Percentiles rank a stretch among this genome's conserved stretches.
Conservation (phyloP, 257 asterid genomes). For the Solanum paucissectum region DNA sequence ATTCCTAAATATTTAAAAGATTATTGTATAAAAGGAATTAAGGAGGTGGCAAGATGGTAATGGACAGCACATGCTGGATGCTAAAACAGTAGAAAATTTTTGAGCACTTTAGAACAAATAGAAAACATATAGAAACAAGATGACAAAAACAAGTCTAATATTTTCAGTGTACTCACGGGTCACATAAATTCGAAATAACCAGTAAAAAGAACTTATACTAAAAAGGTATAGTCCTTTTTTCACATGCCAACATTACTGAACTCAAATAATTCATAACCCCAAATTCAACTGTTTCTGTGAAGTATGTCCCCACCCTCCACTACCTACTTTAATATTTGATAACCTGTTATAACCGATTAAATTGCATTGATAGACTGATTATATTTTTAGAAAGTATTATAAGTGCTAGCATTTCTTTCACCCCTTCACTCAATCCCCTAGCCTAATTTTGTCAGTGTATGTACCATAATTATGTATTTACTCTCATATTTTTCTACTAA, state of each 20-base stretch:
- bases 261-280: conserved; percentile 19
- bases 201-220: conserved; percentile 11
- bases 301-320: conserved; percentile 7
- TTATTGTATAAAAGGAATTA: background rate
- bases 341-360: background rate
- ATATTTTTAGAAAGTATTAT: background rate
- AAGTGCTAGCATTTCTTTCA: background rate
- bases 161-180: conserved; percentile 56
- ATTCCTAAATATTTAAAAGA: background rate
- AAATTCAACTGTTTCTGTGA: conserved; percentile 6
- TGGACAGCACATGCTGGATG: conserved; percentile 23
- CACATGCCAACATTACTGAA: conserved; percentile 33
- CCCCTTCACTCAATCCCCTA: background rate
- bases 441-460: background rate
- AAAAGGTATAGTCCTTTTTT: conserved; percentile 1
- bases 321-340: background rate
- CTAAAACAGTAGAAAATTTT: conserved; percentile 1
- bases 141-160: conserved; percentile 33
- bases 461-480: conserved; percentile 9
- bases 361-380: background rate
- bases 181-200: conserved; percentile 25
- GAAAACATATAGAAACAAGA: conserved; percentile 31
- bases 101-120: background rate
- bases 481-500: background rate
- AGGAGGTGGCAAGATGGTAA: background rate